Base-by-base conservation (phyloP, 768 basidiomycete species). In the Suillus alpinus region DNA sequence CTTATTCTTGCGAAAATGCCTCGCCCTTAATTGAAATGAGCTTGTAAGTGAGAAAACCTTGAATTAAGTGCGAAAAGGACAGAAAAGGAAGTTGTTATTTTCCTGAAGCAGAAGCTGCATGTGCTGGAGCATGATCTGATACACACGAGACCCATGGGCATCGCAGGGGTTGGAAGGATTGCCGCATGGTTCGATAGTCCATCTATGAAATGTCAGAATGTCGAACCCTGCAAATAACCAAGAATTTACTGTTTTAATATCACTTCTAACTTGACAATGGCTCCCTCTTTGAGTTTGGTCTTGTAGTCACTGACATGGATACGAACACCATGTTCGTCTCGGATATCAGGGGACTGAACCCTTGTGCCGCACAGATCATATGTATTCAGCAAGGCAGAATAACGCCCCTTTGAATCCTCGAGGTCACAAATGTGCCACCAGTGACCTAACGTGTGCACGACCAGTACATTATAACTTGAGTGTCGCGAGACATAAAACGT, bases 381-480 rank as follows among this genome's bases (percentile, higher is more conserved):
- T 3, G 9, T 43, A 2, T 43, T 43, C n/a, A 43, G 9, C 41
- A 43, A 20, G n/a, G 41, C 41, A 20, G 41, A 43, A n/a, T 43
- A 43, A 0, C 4, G 9, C 0, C 41, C 3, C n/a, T 9, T 43
- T 10, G 41, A 43, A 43, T 43, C 41, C 3, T 71, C 0, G 69
- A 40, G 2, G 64, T 39, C 4, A 71, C 71, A 4, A 20, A 10
- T 20, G 1, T 5, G 20, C 43, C 43, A 44, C 9, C 9, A 44
- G 12, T 4, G 10, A 44, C 43, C n/a, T 12, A 44, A n/a, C 7
- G 20, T 12, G 9, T 44, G n/a, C 12, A 44, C 10, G 9, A 4
- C 12, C 20, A 44, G 43, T 0, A 44, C 20, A 0, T 43, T 12
- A 37, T 37, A 37, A 10, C 10, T 37, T 10, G 10, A 37, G 2